Evolutionary conservation across 139 green algal species (phyloP), one percentile per base, ranked within the genome.

Genomic region (Cymbomonas tetramitiformis): DNA sequence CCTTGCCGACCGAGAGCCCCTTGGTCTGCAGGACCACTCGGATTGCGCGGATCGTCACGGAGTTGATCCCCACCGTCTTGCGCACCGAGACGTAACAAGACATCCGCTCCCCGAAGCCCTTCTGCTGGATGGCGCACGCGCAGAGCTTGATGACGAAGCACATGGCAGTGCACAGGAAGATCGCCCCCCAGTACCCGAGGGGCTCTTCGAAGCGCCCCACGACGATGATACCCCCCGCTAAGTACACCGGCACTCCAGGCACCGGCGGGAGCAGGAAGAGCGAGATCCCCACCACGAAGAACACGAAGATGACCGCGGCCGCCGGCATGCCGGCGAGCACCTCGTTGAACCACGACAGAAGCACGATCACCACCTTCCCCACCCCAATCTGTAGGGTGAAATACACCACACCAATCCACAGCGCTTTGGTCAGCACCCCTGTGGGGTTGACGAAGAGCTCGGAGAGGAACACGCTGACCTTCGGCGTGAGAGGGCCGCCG

Each of bases 251-350:
- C 1, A 39, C 38, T 28, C 53, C 53, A 10, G 53, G 53, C 1
- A 61, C 38, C 4, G 53, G 53, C 6, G 53, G 53, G 5, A 61
- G 33, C 12, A 61, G 26, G 6, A 61, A 61, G 26, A 61, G 40
- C 3, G 9, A 34, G 12, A 61, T 33, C 24, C 53, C 53, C n/a
- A 61, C 30, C 8, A 30, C n/a, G 26, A 61, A 28, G 53, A 61
- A 61, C 23, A 50, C 6, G 2, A 61, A 6, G 24, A 61, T 38
- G 1, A 61, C 53, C 2, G 38, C 7, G 18, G 12, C n/a, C 8
- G 12, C 7, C 15, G 36, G 24, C 10, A 36, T 18, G 8, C 8
- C 18, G 9, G 19, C 10, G 10, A 61, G n/a, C 8, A 36, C 19
- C 21, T 29, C n/a, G 18, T 40, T 26, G 18, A 61, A 25, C 34